Conservation (phyloP, 2,329 filamentous ascomycete species). For the Ustulina deusta region DNA sequence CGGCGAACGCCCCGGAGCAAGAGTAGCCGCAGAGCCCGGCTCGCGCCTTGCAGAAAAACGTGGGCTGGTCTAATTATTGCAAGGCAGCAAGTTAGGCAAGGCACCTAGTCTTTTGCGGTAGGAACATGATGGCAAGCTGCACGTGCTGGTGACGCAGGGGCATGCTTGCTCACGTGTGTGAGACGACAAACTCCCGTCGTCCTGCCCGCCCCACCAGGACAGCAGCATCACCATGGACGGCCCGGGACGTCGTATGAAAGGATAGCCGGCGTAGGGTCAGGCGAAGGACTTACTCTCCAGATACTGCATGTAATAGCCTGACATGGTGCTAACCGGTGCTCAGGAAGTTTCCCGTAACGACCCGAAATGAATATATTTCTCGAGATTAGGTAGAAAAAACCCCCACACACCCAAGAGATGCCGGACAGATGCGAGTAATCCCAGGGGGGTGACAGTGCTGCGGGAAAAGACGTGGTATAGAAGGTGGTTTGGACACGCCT, state of each 20-base stretch:
- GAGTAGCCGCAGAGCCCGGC: conserved; percentile 36
- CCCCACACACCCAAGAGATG: conserved; percentile 46
- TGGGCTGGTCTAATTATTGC: conserved; percentile 44
- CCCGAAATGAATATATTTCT: conserved; percentile 45
- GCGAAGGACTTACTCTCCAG: conserved; percentile 74
- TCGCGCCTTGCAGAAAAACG: conserved; percentile 44
- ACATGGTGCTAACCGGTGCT: conserved; percentile 59
- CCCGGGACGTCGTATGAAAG: conserved; percentile 40
- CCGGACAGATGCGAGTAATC: conserved; percentile 46
- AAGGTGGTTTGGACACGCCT: conserved; percentile 43
- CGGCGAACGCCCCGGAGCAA: conserved; percentile 43
- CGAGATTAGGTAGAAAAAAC: conserved; percentile 43
- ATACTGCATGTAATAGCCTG: conserved; percentile 78
- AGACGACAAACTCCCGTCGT: conserved; percentile 51
- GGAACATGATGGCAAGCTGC: conserved; percentile 49
- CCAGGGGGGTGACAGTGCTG: conserved; percentile 48
- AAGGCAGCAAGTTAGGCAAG: conserved; percentile 39
- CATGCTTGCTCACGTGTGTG: conserved; percentile 52
- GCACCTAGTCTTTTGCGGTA: conserved; percentile 43
- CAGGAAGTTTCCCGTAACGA: conserved; percentile 43
- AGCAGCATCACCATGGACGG: conserved; percentile 47
- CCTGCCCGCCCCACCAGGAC: conserved; percentile 45
- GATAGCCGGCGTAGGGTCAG: conserved; percentile 36
- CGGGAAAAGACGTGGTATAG: conserved; percentile 50
- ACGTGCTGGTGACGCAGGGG: conserved; percentile 51